phyloP scores from a whole-genome alignment of 1,284 basidiomycete species.

The Trametes pubescens region DNA sequence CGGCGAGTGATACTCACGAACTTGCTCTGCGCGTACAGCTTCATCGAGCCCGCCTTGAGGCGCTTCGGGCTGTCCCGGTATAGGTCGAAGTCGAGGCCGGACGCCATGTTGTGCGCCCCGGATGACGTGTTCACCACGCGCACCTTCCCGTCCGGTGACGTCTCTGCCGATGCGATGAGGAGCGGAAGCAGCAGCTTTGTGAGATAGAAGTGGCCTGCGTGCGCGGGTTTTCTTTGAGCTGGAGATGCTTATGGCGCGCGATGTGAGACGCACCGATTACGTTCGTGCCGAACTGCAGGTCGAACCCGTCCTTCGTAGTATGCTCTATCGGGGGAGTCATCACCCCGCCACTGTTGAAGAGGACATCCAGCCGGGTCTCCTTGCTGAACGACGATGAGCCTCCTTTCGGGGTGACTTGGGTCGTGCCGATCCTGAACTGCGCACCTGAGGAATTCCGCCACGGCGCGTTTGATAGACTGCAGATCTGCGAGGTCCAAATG shows the following conservation, averaged over 20 bases:
- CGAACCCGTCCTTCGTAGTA: conserved; percentile 31
- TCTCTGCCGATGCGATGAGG: conserved; percentile 44
- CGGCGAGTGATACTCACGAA: conserved; percentile 18
- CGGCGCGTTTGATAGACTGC: conserved; percentile 57
- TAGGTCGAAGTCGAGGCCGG: conserved; percentile 41
- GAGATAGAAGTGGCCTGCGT: conserved; percentile 49
- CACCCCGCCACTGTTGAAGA: conserved; percentile 32
- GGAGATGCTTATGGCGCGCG: neutral
- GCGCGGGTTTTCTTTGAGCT: neutral
- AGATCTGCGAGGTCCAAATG: conserved; percentile 68
- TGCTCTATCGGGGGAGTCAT: conserved; percentile 27
- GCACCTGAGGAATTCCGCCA: conserved; percentile 44
- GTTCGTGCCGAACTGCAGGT: conserved; percentile 34
- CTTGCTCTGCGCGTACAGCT: conserved; percentile 55
- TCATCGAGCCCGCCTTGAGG: conserved; percentile 36
- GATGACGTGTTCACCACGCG: conserved; percentile 55
- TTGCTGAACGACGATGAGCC: conserved; percentile 28
- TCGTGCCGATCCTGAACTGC: too few species aligned
- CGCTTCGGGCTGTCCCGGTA: conserved; percentile 41
- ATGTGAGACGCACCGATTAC: conserved; percentile 25
- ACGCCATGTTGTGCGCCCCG: conserved; percentile 38
- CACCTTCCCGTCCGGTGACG: conserved; percentile 44
- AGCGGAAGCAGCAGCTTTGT: conserved; percentile 52
- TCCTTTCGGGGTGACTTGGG: too few species aligned
- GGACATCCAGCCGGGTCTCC: conserved; percentile 26